Evolutionary conservation across 495 filamentous ascomycete genomes (phyloP), one percentile per base, ranked within the genome.

Genomic region (Neurospora cerealis): DNA sequence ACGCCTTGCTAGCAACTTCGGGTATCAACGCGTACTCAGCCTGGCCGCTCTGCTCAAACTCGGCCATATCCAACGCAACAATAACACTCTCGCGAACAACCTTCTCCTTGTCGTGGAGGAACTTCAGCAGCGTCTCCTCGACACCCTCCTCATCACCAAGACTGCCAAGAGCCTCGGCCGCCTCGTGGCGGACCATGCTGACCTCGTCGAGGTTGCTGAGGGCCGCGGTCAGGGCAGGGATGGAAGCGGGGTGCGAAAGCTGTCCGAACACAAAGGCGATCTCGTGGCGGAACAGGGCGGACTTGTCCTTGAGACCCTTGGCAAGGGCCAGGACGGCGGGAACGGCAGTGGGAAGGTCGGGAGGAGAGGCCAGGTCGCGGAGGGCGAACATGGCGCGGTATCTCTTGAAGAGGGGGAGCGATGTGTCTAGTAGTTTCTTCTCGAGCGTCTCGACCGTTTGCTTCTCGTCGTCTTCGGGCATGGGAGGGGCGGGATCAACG

Each of bases 181-280:
- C 96, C 81, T 99, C 96, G 80, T 99, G 96, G 73, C 96, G 89
- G 74, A 99, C 96, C 96, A 99, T 99, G 76, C 94, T 92, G 36
- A 86, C 89, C 82, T 99, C 96, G 41, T 91, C 84, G 62, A 88
- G 84, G 80, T 98, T 86, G 77, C 93, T 91, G 69, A 98, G 85
- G 1, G 91, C 89, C 48, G 88, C 89, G 36, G 92, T 90, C 21
- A 99, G 88, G 73, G 92, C 93, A 10, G 96, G 94, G 77, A 99
- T 96, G 0, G 93, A 96, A n/a, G 95, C 94, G 1, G 96, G 96
- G 80, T 98, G 95, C 70, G 92, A 93, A 36, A 99, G 87, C 78
- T 99, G 96, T 32, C 96, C 96, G 77, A 98, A 99, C 13, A 99
- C 95, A 79, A 99, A 99, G 13, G 96, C 96, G 77, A 98, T 93